Base-by-base conservation (phyloP, 2,329 filamentous ascomycete genomes). In the Hypoxylon rubiginosum region DNA sequence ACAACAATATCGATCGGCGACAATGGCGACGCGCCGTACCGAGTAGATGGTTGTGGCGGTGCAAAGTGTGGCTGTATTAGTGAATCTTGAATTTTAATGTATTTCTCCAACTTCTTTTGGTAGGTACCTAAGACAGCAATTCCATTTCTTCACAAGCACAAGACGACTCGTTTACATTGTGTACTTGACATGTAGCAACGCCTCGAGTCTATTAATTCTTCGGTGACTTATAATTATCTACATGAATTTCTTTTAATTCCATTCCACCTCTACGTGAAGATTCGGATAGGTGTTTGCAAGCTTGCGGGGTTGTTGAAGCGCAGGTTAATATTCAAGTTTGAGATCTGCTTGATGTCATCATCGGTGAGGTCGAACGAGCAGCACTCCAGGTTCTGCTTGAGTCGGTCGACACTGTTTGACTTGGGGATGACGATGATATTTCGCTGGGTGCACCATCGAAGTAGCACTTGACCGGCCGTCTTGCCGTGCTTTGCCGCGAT, bases 401-500 rank as follows among this genome's bases (percentile, higher is more conserved):
- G 77, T 46, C 83, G 71, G n/a, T 78, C 75, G 62, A 82, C 82
- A 72, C 83, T 83, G 76, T 87, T 88, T 63, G 83, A 85, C 82
- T 90, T 90, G 43, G 87, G 87, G 59, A 90, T 90, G 57, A 90
- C 86, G 17, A 86, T 85, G 56, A 90, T 79, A 15, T 82, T 81
- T 32, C 87, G 80, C 79, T 90, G 88, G 1, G 89, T 90, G 19
- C 87, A 85, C 90, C 89, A 91, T 49, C 89, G 82, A 50, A 92
- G 80, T 57, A 91, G 79, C 0, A 91, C 83, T 82, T 92, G 90
- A 2, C 89, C 87, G 0, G 89, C 84, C 0, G 87, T 86, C 79
- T 86, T 88, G 69, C 79, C 78, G 55, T 88, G 80, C 78, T 86
- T 88, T 61, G 81, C 77, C 0, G 88, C 85, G 64, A 87, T 82